Conservation (phyloP, 2,329 filamentous ascomycete species). For the Penicillium sp. region DNA sequence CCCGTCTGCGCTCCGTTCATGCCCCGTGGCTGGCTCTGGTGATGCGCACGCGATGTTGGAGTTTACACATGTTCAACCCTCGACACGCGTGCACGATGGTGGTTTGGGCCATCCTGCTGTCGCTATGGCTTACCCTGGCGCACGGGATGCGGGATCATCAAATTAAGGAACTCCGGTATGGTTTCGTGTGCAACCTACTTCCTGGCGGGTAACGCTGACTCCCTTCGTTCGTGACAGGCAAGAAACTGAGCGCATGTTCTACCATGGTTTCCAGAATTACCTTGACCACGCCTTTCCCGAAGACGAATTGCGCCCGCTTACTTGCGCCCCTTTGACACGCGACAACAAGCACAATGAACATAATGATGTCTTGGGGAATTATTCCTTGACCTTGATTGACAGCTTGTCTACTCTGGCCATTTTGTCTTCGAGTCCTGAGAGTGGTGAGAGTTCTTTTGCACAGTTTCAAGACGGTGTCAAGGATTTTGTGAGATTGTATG, state of each 20-base stretch:
- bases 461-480: constrained; percentile 80
- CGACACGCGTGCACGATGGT: constrained; percentile 32
- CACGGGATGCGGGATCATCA: constrained; percentile 37
- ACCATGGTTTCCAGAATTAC: constrained; percentile 95
- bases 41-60: constrained; percentile 44
- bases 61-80: constrained; percentile 36
- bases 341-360: constrained; percentile 79
- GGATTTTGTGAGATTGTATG: constrained; percentile 76
- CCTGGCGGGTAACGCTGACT: neutral
- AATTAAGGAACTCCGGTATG: constrained; percentile 37
- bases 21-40: constrained; percentile 27
- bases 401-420: constrained; percentile 93
- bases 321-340: constrained; percentile 79
- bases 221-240: constrained; percentile 27
- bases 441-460: constrained; percentile 60
- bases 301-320: constrained; percentile 85
- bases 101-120: constrained; percentile 33
- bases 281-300: constrained; percentile 92
- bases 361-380: constrained; percentile 96
- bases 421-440: constrained; percentile 64
- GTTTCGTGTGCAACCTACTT: neutral
- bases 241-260: constrained; percentile 72
- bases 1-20: constrained; percentile 22
- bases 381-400: constrained; percentile 92
- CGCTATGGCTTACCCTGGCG: constrained; percentile 35